These are phyloP conservation scores for Acer campestre DNA, from an alignment of 345 rosid genomes.

Conservation along the genomic window DNA sequence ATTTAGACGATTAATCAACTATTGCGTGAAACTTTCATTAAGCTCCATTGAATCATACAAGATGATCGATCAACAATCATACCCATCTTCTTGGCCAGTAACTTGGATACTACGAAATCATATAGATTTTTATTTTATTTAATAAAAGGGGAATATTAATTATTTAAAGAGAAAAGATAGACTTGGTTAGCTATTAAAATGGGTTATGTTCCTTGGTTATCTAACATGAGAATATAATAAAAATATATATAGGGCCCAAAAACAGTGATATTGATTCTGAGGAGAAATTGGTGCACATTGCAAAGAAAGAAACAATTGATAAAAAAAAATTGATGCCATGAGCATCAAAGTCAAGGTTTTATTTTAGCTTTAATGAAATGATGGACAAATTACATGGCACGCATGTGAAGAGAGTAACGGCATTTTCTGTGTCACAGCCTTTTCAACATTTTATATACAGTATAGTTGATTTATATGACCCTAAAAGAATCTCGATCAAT, in stretches of 20 bases:
- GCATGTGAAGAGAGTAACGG: background rate
- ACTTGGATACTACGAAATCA: background rate
- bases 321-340: constrained; percentile 1
- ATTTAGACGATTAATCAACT: too few relatives aligned
- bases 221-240: background rate
- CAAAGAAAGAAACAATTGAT: background rate
- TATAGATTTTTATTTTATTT: background rate
- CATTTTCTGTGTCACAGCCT: background rate
- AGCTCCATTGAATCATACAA: background rate
- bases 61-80: background rate
- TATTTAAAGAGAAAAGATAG: background rate
- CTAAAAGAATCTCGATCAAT: constrained; percentile 1
- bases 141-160: constrained; percentile 3
- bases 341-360: constrained; percentile 22
- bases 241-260: background rate
- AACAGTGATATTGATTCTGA: constrained; percentile 12
- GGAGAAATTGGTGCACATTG: background rate
- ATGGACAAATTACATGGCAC: background rate
- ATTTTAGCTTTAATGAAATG: background rate
- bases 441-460: background rate
- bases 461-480: background rate
- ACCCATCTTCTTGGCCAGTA: background rate
- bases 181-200: background rate
- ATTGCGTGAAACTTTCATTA: too few relatives aligned
- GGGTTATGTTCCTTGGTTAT: constrained; percentile 7